Conservation (phyloP, 495 filamentous ascomycete genomes). For the Symbiotaphrina buchneri region DNA sequence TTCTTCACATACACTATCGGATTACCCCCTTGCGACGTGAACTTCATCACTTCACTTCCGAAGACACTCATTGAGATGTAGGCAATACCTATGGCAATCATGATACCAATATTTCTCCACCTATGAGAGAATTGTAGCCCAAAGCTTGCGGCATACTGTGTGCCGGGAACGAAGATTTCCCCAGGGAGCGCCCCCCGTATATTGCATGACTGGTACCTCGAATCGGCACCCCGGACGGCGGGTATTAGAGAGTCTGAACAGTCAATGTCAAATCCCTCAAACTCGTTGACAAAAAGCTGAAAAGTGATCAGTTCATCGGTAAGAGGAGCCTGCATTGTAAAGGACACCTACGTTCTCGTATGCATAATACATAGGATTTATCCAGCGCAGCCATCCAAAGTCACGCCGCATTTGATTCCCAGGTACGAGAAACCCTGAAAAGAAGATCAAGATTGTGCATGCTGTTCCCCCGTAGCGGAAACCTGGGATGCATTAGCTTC, state of each 20-base stretch:
- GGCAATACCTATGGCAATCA: constrained; percentile 30
- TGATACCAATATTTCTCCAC: constrained; percentile 40
- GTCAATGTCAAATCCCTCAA: constrained; percentile 26
- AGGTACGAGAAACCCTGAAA: too few relatives aligned
- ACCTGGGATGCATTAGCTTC: too few relatives aligned
- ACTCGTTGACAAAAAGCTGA: constrained; percentile 25
- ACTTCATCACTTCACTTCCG: constrained; percentile 31
- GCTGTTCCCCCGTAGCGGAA: too few relatives aligned
- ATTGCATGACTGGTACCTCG: constrained; percentile 39
- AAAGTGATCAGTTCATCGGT: too few relatives aligned
- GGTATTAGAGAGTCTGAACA: too few relatives aligned
- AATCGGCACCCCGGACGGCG: constrained; percentile 18
- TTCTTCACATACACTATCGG: constrained; percentile 44
- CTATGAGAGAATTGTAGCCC: constrained; percentile 31
- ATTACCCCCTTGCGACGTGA: constrained; percentile 55
- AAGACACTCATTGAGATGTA: constrained; percentile 38
- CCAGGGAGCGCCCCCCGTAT: constrained; percentile 30
- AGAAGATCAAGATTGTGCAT: too few relatives aligned
- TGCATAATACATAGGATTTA: constrained; percentile 56
- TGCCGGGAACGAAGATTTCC: constrained; percentile 24
- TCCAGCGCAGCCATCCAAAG: constrained; percentile 54
- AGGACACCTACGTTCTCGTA: too few relatives aligned
- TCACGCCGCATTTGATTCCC: too few relatives aligned
- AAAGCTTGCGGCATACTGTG: constrained; percentile 28
- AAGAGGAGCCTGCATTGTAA: too few relatives aligned